Evolutionary conservation across 208 protist species (phyloP).

Genomic region (Acanthamoeba sp.): DNA sequence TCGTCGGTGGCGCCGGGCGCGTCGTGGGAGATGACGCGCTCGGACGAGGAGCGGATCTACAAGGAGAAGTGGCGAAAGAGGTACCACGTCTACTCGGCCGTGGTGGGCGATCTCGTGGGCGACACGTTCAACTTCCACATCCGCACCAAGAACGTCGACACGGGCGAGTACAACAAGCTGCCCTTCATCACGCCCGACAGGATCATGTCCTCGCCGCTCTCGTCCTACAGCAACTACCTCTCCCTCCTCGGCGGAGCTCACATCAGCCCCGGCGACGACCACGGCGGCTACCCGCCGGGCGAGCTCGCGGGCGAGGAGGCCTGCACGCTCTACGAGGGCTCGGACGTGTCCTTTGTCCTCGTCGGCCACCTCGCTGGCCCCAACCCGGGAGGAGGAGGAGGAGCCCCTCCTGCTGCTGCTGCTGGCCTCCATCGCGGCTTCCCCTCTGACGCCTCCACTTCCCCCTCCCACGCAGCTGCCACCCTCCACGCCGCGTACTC

Average conservation of each 20-base stretch:
- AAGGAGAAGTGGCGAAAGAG: slow-evolving; percentile 13
- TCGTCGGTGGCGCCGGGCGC: not conserved
- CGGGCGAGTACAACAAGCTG: slow-evolving; percentile 6
- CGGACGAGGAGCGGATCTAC: slow-evolving; percentile 2
- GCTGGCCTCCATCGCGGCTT: too few species aligned
- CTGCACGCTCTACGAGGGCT: slow-evolving; percentile 28
- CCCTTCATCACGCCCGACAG: slow-evolving; percentile 19
- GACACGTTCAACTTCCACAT: slow-evolving; percentile 10
- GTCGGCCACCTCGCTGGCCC: not conserved
- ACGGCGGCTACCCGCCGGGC: not conserved
- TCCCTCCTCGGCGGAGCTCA: not conserved
- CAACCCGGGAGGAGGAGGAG: too few species aligned
- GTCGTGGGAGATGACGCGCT: not conserved
- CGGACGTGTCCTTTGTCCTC: not conserved
- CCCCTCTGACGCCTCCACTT: too few species aligned
- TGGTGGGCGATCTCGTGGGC: not conserved
- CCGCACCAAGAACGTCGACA: not conserved
- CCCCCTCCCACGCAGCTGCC: too few species aligned
- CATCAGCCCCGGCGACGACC: slow-evolving; percentile 1
- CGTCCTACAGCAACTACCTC: slow-evolving; percentile 4
- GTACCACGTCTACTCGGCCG: slow-evolving; percentile 18
- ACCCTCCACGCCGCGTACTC: too few species aligned
- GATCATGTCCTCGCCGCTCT: not conserved
- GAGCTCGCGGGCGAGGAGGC: not conserved
- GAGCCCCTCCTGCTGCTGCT: too few species aligned